Evolutionary conservation across 2,329 filamentous ascomycete genomes (phyloP).

Genomic region (Nemania diffusa): DNA sequence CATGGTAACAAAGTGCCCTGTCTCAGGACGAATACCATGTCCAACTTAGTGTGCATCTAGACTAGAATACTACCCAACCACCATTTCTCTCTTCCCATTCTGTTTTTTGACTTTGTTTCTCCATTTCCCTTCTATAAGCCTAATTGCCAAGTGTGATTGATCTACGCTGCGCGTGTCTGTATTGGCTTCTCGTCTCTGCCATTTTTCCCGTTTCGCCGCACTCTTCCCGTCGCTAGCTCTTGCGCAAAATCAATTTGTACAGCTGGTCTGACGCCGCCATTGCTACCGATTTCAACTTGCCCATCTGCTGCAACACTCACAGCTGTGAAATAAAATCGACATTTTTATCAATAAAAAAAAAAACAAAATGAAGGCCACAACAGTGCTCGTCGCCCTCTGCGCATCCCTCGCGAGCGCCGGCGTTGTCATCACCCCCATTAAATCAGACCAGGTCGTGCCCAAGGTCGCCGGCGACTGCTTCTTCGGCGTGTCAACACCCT

Average conservation of each 20-base stretch:
- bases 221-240: background rate
- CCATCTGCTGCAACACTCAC: no score
- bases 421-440: slow-evolving; percentile 66
- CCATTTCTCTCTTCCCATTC: background rate
- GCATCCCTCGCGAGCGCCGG: slow-evolving; percentile 61
- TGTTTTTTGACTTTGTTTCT: background rate
- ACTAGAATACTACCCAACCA: background rate
- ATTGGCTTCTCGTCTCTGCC: slow-evolving; percentile 21
- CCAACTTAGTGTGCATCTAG: no score
- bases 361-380: slow-evolving; percentile 55
- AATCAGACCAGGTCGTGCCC: slow-evolving; percentile 61
- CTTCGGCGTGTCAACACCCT: slow-evolving; percentile 65
- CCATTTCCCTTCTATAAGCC: background rate
- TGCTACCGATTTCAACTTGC: slow-evolving; percentile 5
- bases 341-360: slow-evolving; percentile 9
- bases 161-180: slow-evolving; percentile 31
- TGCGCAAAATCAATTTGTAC: background rate
- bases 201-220: background rate
- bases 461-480: slow-evolving; percentile 62
- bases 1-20: background rate
- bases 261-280: slow-evolving; percentile 31
- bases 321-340: no score
- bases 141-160: slow-evolving; percentile 33
- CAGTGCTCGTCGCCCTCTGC: slow-evolving; percentile 56
- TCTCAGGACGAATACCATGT: background rate